Evolutionary conservation across 163 green algal genomes (phyloP).

Genomic region (Botryococcus braunii): DNA sequence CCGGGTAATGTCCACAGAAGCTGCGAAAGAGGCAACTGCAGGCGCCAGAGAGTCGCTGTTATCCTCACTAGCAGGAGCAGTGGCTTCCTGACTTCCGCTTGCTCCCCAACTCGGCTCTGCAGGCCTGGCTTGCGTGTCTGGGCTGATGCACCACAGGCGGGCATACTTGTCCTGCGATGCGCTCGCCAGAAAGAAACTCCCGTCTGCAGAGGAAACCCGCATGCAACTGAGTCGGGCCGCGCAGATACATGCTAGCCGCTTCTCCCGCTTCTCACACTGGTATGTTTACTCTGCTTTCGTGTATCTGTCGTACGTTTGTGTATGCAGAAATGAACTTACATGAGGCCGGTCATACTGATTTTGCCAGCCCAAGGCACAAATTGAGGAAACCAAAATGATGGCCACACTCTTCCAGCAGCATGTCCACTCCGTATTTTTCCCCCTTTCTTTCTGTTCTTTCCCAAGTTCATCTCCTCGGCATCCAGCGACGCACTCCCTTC

Average conservation of each 20-base stretch:
- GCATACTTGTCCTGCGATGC: conserved; percentile 77
- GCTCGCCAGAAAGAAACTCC: conserved; percentile 71
- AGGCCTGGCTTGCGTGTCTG: background rate
- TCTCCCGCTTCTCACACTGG: background rate
- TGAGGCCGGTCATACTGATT: too few species aligned
- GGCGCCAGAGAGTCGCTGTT: too few species aligned
- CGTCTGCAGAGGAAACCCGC: conserved; percentile 4
- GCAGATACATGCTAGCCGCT: background rate
- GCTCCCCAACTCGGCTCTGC: too few species aligned
- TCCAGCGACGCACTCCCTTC: background rate
- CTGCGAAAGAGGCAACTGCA: background rate
- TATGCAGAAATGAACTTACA: background rate
- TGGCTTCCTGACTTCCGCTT: too few species aligned
- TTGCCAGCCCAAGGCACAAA: too few species aligned
- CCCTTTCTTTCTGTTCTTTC: background rate
- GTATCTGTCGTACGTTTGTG: background rate
- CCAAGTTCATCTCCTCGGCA: background rate
- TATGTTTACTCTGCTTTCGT: background rate
- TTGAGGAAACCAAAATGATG: too few species aligned
- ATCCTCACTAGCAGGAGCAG: too few species aligned
- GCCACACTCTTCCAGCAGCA: too few species aligned
- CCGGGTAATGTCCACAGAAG: background rate
- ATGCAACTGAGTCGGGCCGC: background rate
- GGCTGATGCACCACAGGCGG: conserved; percentile 39
- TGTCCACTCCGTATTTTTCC: background rate